These are phyloP conservation scores for Chaetomium tenue DNA, from an alignment of 495 filamentous ascomycete species.

Conservation along the genomic window DNA sequence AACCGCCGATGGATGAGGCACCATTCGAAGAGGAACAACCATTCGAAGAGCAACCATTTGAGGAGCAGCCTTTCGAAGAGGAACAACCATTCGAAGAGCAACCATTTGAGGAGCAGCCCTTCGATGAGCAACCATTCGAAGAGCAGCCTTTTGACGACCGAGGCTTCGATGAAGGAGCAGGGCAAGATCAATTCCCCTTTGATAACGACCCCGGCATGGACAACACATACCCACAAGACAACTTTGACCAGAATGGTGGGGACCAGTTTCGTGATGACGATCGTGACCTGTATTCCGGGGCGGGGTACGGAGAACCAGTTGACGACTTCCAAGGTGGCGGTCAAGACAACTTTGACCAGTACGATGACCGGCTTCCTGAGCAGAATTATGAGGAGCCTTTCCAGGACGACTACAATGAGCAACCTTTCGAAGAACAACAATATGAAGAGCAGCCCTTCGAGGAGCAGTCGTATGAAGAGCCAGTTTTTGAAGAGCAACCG, in stretches of 20 bases:
- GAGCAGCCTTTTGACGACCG: background rate
- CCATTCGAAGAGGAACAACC: background rate
- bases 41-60: background rate
- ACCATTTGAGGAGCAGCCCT: background rate
- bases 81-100: conserved; percentile 6
- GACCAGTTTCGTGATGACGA: background rate
- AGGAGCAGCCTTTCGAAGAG: no score
- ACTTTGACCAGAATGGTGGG: background rate
- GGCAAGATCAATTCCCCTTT: background rate
- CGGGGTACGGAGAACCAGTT: background rate
- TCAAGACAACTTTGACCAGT: background rate
- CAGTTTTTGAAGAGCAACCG: no score
- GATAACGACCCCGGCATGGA: background rate
- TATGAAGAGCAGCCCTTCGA: background rate
- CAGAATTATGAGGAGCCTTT: conserved; percentile 8
- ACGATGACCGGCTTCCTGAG: background rate
- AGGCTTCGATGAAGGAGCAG: background rate
- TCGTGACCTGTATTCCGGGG: background rate
- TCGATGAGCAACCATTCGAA: background rate
- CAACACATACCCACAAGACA: background rate
- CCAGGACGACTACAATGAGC: background rate
- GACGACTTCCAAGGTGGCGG: background rate
- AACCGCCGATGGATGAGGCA: no score
- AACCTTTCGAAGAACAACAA: background rate
- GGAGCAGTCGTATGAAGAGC: no score